phyloP scores from a whole-genome alignment of 2,329 filamentous ascomycete genomes.

The Penicillium occitanis region DNA sequence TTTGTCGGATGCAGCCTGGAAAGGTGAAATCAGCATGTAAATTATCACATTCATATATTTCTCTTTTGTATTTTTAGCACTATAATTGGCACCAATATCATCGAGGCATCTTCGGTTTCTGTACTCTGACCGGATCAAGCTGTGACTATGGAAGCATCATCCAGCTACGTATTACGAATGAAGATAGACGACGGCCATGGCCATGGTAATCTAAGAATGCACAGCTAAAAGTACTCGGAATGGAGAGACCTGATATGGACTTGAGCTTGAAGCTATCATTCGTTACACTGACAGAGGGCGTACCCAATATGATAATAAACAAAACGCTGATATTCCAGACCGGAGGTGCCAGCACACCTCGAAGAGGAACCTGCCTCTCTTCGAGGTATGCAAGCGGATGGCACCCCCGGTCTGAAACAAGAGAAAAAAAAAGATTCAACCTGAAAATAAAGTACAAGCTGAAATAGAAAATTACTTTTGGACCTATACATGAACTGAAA shows the following conservation, averaged over 20 bases:
- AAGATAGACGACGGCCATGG: not conserved
- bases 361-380: slow-evolving; percentile 1
- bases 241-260: not conserved
- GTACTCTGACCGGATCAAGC: not conserved
- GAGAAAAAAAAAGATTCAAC: not conserved
- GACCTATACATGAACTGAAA: slow-evolving; percentile 4
- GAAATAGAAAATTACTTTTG: slow-evolving; percentile 5
- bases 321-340: not conserved
- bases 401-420: not conserved
- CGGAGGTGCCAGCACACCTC: not conserved
- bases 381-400: not conserved
- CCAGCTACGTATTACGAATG: too few species aligned
- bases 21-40: slow-evolving; percentile 79
- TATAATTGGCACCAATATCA: not conserved
- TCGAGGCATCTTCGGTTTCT: not conserved
- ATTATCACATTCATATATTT: slow-evolving; percentile 8
- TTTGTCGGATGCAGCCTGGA: slow-evolving; percentile 83
- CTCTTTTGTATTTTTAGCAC: slow-evolving; percentile 13
- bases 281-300: not conserved
- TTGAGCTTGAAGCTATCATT: not conserved
- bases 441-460: not conserved
- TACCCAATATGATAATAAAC: not conserved
- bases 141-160: not conserved
- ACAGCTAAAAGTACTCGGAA: not conserved
- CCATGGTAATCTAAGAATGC: not conserved